Conservation (phyloP, 345 rosid genomes). For the Erysimum cheiranthoides region DNA sequence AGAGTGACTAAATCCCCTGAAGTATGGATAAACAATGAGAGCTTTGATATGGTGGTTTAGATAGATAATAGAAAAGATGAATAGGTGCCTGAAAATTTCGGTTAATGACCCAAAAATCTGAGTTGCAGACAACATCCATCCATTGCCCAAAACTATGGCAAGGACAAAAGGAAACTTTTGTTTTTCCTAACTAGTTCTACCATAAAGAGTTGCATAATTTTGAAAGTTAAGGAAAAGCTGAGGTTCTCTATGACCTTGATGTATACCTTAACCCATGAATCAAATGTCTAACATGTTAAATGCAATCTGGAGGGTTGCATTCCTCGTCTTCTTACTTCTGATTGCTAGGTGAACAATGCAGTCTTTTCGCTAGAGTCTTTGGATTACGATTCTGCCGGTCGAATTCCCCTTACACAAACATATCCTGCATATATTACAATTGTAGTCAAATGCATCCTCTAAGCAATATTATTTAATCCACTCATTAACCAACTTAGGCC, state of each 20-base stretch:
- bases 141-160: not conserved
- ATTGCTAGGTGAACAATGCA: slow-evolving; percentile 74
- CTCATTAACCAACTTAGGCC: not conserved
- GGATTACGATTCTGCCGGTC: slow-evolving; percentile 65
- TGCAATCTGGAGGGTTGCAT: not conserved
- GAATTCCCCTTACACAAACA: slow-evolving; percentile 87
- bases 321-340: slow-evolving; percentile 27
- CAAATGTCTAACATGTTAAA: not conserved
- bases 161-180: not conserved
- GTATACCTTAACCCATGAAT: slow-evolving; percentile 2
- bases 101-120: not conserved
- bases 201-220: slow-evolving; percentile 9
- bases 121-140: not conserved
- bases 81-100: not conserved
- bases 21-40: not conserved
- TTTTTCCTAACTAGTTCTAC: not conserved
- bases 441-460: not conserved
- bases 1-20: not conserved
- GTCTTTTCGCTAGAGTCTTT: slow-evolving; percentile 63
- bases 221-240: slow-evolving; percentile 3
- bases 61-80: not conserved
- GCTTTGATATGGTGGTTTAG: not conserved
- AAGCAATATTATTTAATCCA: not conserved
- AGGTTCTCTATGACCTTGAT: not conserved
- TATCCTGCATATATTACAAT: slow-evolving; percentile 61